Conservation (phyloP, 495 filamentous ascomycete genomes). For the Daldinia decipiens region DNA sequence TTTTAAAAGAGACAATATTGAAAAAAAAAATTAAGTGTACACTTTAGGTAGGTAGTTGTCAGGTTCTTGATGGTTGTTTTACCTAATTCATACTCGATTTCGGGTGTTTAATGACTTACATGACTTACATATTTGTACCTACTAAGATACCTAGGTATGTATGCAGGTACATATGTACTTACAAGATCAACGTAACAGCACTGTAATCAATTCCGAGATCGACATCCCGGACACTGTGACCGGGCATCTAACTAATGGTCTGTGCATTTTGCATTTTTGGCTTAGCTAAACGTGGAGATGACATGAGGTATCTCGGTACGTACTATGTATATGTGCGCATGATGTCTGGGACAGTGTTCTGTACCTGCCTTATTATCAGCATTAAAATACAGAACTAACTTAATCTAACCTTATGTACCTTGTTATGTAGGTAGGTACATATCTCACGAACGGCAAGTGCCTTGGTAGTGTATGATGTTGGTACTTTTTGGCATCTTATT, state of each 20-base stretch:
- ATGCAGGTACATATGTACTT: too few relatives aligned
- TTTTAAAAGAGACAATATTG: background rate
- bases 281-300: slow-evolving; percentile 25
- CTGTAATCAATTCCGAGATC: slow-evolving; percentile 22
- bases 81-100: background rate
- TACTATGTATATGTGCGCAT: too few relatives aligned
- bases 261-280: background rate
- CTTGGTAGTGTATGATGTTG: background rate
- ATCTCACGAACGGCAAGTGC: too few relatives aligned
- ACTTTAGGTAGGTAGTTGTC: too few relatives aligned
- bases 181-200: background rate
- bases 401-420: background rate
- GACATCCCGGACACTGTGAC: slow-evolving; percentile 30
- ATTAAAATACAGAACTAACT: background rate
- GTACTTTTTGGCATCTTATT: background rate
- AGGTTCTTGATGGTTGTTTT: background rate
- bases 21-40: too few relatives aligned
- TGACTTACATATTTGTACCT: background rate
- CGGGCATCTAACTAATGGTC: background rate
- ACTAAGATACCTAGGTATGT: too few relatives aligned
- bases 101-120: slow-evolving; percentile 8
- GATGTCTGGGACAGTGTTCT: background rate
- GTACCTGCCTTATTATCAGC: background rate
- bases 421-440: too few relatives aligned
- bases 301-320: background rate